Percentiles rank a stretch among this genome's conserved stretches.
phyloP scores from a whole-genome alignment of 2,329 filamentous ascomycete genomes.

The Fusarium metavorans region DNA sequence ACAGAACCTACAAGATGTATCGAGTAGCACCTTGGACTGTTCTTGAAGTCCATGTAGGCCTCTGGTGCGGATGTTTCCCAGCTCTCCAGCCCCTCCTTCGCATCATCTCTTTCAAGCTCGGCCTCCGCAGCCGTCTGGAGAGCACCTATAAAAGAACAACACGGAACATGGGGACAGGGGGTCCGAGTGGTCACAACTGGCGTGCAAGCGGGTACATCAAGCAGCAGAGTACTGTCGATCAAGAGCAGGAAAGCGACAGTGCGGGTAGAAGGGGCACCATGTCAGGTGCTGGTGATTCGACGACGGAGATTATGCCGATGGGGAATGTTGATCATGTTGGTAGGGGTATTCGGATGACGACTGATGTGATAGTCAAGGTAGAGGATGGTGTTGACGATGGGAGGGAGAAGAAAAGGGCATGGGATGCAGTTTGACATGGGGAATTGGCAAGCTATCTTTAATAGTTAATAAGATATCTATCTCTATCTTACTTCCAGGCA shows the following conservation, averaged over 20 bases:
- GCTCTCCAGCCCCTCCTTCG: conserved; percentile 54
- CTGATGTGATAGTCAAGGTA: conserved; percentile 38
- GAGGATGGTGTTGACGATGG: conserved; percentile 23
- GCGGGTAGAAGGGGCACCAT: conserved; percentile 9
- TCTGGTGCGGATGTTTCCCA: conserved; percentile 58
- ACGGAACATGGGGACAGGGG: conserved; percentile 17
- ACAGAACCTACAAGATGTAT: conserved; percentile 53
- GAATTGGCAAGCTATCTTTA: background rate
- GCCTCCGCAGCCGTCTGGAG: conserved; percentile 21
- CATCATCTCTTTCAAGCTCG: conserved; percentile 32
- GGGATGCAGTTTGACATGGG: conserved; percentile 31
- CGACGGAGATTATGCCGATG: conserved; percentile 26
- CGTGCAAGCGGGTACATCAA: conserved; percentile 28
- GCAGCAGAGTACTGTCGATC: conserved; percentile 21
- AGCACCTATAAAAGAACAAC: conserved; percentile 38
- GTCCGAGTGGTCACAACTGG: conserved; percentile 26
- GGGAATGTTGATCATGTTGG: conserved; percentile 30
- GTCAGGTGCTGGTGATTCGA: conserved; percentile 23
- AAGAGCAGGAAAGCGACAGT: background rate
- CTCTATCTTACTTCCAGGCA: background rate
- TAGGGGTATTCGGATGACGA: conserved; percentile 33
- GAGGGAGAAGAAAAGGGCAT: conserved; percentile 32
- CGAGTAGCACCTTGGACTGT: conserved; percentile 54
- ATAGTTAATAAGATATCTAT: background rate
- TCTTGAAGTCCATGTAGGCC: conserved; percentile 55